Conservation (phyloP, 257 asterid species). For the Avicennia marina region DNA sequence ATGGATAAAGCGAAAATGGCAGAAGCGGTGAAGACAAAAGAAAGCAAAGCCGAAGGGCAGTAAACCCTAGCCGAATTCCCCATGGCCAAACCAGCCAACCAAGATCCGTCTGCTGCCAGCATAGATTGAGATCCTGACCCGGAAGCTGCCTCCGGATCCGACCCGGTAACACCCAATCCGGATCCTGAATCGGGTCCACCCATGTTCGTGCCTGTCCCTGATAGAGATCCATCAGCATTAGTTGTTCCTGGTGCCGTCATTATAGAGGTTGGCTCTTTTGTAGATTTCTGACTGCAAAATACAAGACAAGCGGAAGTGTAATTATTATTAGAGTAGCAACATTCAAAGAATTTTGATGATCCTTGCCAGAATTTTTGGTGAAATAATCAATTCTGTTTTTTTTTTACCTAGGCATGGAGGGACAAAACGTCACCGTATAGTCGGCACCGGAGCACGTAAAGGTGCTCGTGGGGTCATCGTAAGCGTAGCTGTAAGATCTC, state of each 20-base stretch:
- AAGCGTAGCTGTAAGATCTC: constrained; percentile 90
- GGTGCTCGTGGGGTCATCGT: constrained; percentile 94
- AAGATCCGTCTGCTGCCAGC: background rate
- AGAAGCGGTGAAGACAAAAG: background rate
- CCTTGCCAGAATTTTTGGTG: no score
- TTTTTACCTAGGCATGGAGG: constrained; percentile 70
- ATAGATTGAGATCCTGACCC: background rate
- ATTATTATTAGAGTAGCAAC: no score
- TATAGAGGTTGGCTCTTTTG: background rate
- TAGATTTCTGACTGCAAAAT: background rate
- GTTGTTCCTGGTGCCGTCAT: background rate
- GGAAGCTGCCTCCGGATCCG: background rate
- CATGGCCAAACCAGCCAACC: constrained; percentile 1
- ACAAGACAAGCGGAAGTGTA: no score
- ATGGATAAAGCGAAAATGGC: constrained; percentile 13
- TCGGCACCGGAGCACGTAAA: constrained; percentile 91
- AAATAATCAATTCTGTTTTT: no score
- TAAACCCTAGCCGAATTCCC: background rate
- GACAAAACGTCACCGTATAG: constrained; percentile 81
- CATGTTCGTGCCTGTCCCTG: background rate
- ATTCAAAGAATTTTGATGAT: no score
- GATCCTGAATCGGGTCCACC: background rate
- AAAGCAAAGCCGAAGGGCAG: background rate
- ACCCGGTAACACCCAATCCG: background rate
- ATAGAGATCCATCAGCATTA: background rate